Percentiles rank a stretch among this genome's conserved stretches.
Evolutionary conservation across 208 protist species (phyloP).

Genomic region (Acanthamoeba royreba): DNA sequence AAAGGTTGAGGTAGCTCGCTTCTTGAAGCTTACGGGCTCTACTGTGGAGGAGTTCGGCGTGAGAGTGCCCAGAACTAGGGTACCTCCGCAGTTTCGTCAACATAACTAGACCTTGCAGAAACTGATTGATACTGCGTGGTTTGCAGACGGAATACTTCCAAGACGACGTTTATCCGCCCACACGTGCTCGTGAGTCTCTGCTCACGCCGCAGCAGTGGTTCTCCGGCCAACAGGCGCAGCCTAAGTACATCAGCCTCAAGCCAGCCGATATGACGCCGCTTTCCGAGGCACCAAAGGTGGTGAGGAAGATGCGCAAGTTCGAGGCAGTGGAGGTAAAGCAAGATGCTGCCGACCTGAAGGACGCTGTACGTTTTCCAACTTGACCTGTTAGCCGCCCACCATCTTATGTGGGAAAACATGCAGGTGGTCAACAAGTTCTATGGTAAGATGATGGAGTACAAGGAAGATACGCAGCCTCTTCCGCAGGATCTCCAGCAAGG

Average conservation of each 20-base stretch:
- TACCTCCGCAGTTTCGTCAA: neutral
- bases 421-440: slow-evolving; percentile 29
- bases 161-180: slow-evolving; percentile 65
- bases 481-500: slow-evolving; percentile 9
- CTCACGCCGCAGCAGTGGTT: slow-evolving; percentile 52
- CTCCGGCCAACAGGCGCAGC: neutral
- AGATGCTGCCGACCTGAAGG: slow-evolving; percentile 20
- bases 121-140: neutral
- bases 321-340: neutral
- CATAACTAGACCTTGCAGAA: neutral
- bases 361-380: neutral
- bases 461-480: neutral
- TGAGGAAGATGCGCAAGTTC: slow-evolving; percentile 25
- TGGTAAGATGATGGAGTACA: neutral
- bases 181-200: slow-evolving; percentile 46
- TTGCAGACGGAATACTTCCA: slow-evolving; percentile 58
- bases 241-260: slow-evolving; percentile 44
- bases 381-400: neutral
- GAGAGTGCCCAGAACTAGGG: slow-evolving; percentile 55
- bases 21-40: slow-evolving; percentile 52
- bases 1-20: slow-evolving; percentile 53
- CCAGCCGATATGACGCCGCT: slow-evolving; percentile 30
- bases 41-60: slow-evolving; percentile 59
- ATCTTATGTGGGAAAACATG: neutral
- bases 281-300: slow-evolving; percentile 10